phyloP scores from a whole-genome alignment of 345 rosid genomes.

The Aquilaria sinensis region DNA sequence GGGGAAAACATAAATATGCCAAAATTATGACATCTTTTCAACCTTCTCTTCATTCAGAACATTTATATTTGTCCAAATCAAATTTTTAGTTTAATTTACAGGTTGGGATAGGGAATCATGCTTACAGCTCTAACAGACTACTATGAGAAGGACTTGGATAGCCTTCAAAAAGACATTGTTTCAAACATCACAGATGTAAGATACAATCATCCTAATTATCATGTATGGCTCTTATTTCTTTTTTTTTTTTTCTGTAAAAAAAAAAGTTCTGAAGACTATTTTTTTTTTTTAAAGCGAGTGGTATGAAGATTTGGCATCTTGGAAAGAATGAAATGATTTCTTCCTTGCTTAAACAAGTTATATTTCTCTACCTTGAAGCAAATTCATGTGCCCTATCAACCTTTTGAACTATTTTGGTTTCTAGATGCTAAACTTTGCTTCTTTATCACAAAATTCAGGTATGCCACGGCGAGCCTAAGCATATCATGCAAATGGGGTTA shows the following conservation, averaged over 20 bases:
- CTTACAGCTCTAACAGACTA: conserved; percentile 65
- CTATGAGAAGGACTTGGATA: conserved; percentile 66
- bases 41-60: too few species aligned
- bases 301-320: conserved; percentile 59
- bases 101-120: conserved; percentile 97
- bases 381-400: not conserved
- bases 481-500: conserved; percentile 93
- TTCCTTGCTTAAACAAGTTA: conserved; percentile 64
- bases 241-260: too few species aligned
- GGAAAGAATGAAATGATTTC: conserved; percentile 72
- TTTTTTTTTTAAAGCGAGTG: too few species aligned
- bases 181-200: conserved; percentile 72
- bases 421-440: not conserved
- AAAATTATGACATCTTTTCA: too few species aligned
- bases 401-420: not conserved
- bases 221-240: too few species aligned
- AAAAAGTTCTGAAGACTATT: too few species aligned
- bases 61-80: not conserved
- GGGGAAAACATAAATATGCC: too few species aligned
- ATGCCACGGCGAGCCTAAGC: conserved; percentile 75
- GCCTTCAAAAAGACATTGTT: conserved; percentile 58
- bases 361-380: not conserved
- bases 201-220: not conserved
- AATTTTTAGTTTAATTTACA: conserved; percentile 4
- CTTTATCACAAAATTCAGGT: conserved; percentile 22